A percentile compares a stretch with the other conserved stretches of the same genome.
Evolutionary conservation across 164 flowering plant genomes (phyloP).

Genomic region (Buxus sempervirens): DNA sequence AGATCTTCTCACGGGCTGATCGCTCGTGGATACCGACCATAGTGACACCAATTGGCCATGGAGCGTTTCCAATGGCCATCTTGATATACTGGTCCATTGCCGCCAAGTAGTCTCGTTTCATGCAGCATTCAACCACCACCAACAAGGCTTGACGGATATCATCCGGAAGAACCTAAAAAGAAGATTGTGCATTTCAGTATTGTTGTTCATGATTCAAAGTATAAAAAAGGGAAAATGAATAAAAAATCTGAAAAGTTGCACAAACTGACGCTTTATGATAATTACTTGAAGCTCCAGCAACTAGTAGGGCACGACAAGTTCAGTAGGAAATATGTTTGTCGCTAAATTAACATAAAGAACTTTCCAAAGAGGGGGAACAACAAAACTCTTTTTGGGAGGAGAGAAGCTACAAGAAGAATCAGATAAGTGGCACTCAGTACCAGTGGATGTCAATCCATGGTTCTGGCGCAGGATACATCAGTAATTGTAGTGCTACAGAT

Average conservation of each 20-base stretch:
- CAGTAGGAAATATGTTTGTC: too few relatives aligned
- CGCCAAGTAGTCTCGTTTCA: conserved; percentile 84
- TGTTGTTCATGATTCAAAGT: background rate
- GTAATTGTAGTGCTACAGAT: background rate
- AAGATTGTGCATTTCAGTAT: background rate
- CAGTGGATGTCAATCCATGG: background rate
- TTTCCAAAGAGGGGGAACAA: background rate
- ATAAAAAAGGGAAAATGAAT: background rate
- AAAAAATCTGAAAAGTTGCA: too few relatives aligned
- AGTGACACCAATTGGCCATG: conserved; percentile 99
- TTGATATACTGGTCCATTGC: conserved; percentile 96
- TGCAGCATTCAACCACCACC: conserved; percentile 76
- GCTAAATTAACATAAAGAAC: too few relatives aligned
- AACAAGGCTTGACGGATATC: conserved; percentile 81
- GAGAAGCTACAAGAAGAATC: background rate
- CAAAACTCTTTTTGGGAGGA: too few relatives aligned
- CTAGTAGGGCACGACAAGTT: background rate
- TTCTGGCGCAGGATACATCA: background rate
- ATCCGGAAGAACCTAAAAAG: conserved; percentile 74
- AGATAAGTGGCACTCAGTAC: background rate
- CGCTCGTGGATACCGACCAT: conserved; percentile 99
- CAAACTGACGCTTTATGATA: too few relatives aligned
- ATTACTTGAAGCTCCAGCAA: background rate
- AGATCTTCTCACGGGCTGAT: conserved; percentile 98
- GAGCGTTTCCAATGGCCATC: conserved; percentile 97